phyloP scores from a whole-genome alignment of 2,329 filamentous ascomycete genomes.

The Hortaea sp. region DNA sequence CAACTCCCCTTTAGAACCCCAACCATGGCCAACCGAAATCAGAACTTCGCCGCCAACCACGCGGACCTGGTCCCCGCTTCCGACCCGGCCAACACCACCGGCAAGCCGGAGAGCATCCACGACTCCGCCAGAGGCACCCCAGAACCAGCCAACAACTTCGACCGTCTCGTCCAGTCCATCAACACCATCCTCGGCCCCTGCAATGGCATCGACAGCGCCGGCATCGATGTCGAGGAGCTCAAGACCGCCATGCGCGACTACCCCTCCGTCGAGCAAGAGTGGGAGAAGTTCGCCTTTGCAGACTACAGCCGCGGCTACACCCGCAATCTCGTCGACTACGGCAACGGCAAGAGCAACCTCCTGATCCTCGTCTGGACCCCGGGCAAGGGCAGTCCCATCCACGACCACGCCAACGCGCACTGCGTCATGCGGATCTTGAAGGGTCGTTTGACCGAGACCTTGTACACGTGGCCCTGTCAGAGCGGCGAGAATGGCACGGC shows the following conservation, averaged over 20 bases:
- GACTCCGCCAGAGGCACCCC: constrained; percentile 20
- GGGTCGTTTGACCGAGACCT: constrained; percentile 69
- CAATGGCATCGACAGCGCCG: constrained; percentile 71
- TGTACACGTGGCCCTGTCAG: constrained; percentile 59
- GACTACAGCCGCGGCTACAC: constrained; percentile 66
- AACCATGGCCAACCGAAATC: not conserved
- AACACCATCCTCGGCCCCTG: constrained; percentile 66
- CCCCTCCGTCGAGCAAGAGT: constrained; percentile 56
- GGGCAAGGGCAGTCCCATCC: constrained; percentile 71
- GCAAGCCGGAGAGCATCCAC: constrained; percentile 12
- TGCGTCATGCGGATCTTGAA: constrained; percentile 85
- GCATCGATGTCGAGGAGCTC: constrained; percentile 66
- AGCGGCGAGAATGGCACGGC: constrained; percentile 25
- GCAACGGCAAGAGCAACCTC: constrained; percentile 71
- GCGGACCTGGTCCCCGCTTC: not conserved
- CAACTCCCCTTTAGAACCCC: not conserved
- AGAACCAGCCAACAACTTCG: constrained; percentile 14
- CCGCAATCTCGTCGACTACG: constrained; percentile 78
- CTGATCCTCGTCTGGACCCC: constrained; percentile 85
- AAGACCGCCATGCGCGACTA: constrained; percentile 66
- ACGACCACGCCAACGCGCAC: constrained; percentile 71
- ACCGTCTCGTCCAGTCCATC: constrained; percentile 38
- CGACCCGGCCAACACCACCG: not conserved
- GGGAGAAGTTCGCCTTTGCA: constrained; percentile 65
- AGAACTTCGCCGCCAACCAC: not conserved